Base-by-base conservation (phyloP, 495 filamentous ascomycete genomes). In the Niebla homalea region DNA sequence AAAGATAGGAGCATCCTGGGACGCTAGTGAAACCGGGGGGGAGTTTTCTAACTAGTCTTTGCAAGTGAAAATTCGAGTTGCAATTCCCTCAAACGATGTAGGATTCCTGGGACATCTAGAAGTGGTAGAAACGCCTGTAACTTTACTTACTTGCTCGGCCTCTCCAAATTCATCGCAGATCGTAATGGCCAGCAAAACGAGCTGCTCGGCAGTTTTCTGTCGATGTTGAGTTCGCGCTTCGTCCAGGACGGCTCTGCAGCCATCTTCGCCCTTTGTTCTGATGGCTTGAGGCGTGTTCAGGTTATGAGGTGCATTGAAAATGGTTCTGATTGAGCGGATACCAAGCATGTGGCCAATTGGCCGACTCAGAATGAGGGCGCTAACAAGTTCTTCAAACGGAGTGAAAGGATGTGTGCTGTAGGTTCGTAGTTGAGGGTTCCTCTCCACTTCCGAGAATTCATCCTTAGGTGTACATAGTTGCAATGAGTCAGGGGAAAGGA, bases 341-440 rank as follows among this genome's bases (percentile, higher is more conserved):
- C 64, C 63, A 7, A 65, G 54, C 35, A 53, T 54, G 42, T 67
- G 64, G 18, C 59, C 54, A 25, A 65, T 64, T 4, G 64, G 63
- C 18, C 62, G 55, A 36, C 61, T 62, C 1, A 67, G 54, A 20
- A 67, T 59, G 15, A 61, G 45, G 12, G 64, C 64, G 40, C 55
- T 57, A 14, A 65, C 50, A 1, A 67, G 50, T 23, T 67, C 62
- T 55, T 67, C 61, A 44, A 63, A 65, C 2, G 64, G 59, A 18
- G 51, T 62, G 32, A 67, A 50, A 7, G 43, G 46, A 11, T 53
- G 52, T 18, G 55, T 48, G 19, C 55, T 56, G 48, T 67, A 67
- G 25, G 52, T 52, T 3, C 45, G 43, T 11, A 43, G 12, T 32
- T 32, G 29, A 32, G 29, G 29, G 29, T 45, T 61, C 14, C 3